Percentiles rank a stretch among this genome's conserved stretches.
Conservation (phyloP, 768 basidiomycete genomes). For the Antrodiella citrinella region DNA sequence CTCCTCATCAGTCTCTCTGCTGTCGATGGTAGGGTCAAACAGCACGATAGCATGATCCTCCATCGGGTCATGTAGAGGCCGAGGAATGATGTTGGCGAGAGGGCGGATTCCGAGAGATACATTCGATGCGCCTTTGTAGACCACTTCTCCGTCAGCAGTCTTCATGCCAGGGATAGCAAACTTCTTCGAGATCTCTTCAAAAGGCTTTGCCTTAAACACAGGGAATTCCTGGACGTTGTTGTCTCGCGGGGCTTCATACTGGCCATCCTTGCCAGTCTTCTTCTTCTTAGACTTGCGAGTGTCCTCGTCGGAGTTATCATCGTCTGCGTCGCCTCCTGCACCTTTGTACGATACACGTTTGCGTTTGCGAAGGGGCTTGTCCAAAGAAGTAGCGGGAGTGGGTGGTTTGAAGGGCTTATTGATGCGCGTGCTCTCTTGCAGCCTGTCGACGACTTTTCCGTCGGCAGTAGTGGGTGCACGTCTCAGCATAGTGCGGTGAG, state of each 20-base stretch:
- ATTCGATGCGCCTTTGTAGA: conserved; percentile 52
- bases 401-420: conserved; percentile 82
- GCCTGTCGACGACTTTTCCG: conserved; percentile 57
- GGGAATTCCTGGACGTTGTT: conserved; percentile 60
- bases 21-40: conserved; percentile 94
- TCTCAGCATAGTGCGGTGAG: conserved; percentile 44
- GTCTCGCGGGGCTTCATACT: conserved; percentile 47
- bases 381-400: conserved; percentile 39
- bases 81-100: conserved; percentile 69
- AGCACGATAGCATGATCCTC: conserved; percentile 95
- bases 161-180: conserved; percentile 84
- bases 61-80: conserved; percentile 97
- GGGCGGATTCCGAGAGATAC: conserved; percentile 81
- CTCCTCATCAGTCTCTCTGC: conserved; percentile 85
- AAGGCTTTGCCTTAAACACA: conserved; percentile 75
- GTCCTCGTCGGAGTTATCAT: conserved; percentile 51
- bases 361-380: conserved; percentile 70
- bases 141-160: conserved; percentile 56
- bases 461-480: conserved; percentile 63
- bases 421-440: conserved; percentile 64
- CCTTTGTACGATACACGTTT: conserved; percentile 86
- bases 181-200: conserved; percentile 48
- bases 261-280: conserved; percentile 46
- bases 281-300: conserved; percentile 59
- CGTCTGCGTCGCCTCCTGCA: conserved; percentile 41